Evolutionary conservation across 306 rosid genomes (phyloP).

Genomic region (Neltuma alba): DNA sequence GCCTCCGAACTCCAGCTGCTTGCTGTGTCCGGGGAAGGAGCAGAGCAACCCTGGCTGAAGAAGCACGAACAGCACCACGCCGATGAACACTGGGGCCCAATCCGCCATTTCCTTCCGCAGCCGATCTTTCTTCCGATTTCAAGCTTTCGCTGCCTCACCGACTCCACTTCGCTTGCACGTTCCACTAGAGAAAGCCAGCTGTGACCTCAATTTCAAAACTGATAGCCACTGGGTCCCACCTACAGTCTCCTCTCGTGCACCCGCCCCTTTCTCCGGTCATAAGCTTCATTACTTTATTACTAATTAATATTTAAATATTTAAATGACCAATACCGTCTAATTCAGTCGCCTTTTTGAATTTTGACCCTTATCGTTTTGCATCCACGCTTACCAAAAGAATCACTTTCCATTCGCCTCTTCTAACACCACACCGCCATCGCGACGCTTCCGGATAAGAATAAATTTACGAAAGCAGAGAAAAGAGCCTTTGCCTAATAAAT

Average conservation of each 20-base stretch:
- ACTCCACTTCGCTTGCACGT: background rate
- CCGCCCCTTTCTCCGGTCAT: background rate
- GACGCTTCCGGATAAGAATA: background rate
- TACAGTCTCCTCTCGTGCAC: background rate
- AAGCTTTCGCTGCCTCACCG: background rate
- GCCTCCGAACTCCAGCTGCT: slow-evolving; percentile 72
- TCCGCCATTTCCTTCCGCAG: slow-evolving; percentile 61
- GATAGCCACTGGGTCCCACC: background rate
- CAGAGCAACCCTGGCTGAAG: slow-evolving; percentile 90
- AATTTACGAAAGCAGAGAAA: background rate
- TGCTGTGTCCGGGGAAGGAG: slow-evolving; percentile 73
- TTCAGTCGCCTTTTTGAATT: background rate
- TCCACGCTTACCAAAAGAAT: background rate
- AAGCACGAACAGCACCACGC: slow-evolving; percentile 84
- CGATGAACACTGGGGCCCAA: slow-evolving; percentile 95
- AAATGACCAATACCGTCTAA: background rate
- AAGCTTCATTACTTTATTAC: background rate
- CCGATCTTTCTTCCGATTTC: background rate
- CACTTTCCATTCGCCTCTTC: background rate
- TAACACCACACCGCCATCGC: background rate
- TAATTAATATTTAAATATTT: background rate
- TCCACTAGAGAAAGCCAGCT: background rate
- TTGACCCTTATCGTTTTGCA: background rate
- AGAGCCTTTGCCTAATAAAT: background rate
- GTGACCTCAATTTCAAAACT: background rate